phyloP scores from a whole-genome alignment of 345 rosid species.

The Raphanus raphanistrum region DNA sequence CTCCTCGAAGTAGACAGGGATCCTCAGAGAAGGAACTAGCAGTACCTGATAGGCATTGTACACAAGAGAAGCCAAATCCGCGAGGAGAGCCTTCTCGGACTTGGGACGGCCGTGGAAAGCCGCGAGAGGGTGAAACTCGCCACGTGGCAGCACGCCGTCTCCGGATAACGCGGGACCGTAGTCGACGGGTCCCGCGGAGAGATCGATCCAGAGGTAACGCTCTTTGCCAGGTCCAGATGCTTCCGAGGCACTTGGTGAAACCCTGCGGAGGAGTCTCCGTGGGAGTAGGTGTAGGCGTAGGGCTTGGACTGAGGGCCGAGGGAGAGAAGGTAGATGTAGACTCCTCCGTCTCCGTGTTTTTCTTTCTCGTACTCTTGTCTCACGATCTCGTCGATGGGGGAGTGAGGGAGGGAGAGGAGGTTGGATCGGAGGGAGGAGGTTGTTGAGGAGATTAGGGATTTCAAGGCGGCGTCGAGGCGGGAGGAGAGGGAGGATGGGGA shows the following conservation, averaged over 20 bases:
- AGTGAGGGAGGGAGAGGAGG: constrained; percentile 59
- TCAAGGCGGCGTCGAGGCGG: constrained; percentile 52
- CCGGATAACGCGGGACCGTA: constrained; percentile 95
- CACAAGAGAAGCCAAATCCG: constrained; percentile 77
- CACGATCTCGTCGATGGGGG: constrained; percentile 54
- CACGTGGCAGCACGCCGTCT: constrained; percentile 85
- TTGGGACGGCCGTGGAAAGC: constrained; percentile 84
- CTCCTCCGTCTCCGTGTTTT: constrained; percentile 59
- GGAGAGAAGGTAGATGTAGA: constrained; percentile 70
- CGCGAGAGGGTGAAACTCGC: constrained; percentile 92
- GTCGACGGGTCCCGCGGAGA: constrained; percentile 91
- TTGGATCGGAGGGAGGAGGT: constrained; percentile 63
- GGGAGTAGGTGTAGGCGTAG: constrained; percentile 73
- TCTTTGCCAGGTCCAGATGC: constrained; percentile 88
- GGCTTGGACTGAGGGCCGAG: constrained; percentile 56
- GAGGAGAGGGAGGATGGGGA: constrained; percentile 48
- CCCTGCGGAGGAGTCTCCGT: constrained; percentile 80
- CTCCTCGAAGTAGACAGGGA: constrained; percentile 83
- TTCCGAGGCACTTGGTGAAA: constrained; percentile 79
- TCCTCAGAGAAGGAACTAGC: constrained; percentile 82
- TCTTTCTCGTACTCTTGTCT: constrained; percentile 65
- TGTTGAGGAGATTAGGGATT: constrained; percentile 40
- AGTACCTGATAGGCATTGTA: constrained; percentile 94
- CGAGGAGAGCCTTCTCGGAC: constrained; percentile 72
- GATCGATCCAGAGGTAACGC: constrained; percentile 88